phyloP scores from a whole-genome alignment of 768 basidiomycete species.

The Udeniomyces megalosporus region DNA sequence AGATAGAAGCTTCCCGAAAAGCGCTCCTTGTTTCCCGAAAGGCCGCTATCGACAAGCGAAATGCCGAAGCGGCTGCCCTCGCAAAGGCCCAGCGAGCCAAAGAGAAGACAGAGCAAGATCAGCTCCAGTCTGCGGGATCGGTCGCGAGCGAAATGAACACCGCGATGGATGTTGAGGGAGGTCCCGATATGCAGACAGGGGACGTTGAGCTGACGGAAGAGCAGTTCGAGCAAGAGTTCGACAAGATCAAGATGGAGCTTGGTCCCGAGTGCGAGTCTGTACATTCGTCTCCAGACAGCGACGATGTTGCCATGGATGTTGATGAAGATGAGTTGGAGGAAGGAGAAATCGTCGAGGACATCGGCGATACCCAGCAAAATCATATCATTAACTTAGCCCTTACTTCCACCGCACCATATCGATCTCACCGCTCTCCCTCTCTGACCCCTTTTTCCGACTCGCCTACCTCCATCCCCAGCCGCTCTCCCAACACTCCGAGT shows the following conservation, averaged over 20 bases:
- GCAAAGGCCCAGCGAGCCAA: not conserved
- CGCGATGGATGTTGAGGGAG: too few relatives aligned
- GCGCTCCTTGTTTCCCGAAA: conserved; percentile 1
- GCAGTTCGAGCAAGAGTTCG: conserved; percentile 1
- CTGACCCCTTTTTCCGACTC: not conserved
- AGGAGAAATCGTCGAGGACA: not conserved
- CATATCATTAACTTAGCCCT: not conserved
- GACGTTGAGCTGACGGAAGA: not conserved
- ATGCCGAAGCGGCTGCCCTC: not conserved
- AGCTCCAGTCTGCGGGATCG: not conserved
- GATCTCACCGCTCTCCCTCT: not conserved
- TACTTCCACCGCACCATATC: too few relatives aligned
- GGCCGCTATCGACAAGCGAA: not conserved
- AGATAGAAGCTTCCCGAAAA: not conserved
- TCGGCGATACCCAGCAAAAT: too few relatives aligned
- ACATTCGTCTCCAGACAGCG: not conserved
- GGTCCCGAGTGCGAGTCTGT: not conserved
- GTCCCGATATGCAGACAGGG: not conserved
- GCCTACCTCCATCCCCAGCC: not conserved
- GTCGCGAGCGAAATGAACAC: not conserved
- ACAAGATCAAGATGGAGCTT: not conserved
- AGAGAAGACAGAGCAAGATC: not conserved
- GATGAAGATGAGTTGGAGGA: conserved; percentile 3
- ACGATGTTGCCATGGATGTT: not conserved
- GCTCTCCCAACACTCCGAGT: not conserved